phyloP scores from a whole-genome alignment of 768 basidiomycete genomes.

The Russula earlei region DNA sequence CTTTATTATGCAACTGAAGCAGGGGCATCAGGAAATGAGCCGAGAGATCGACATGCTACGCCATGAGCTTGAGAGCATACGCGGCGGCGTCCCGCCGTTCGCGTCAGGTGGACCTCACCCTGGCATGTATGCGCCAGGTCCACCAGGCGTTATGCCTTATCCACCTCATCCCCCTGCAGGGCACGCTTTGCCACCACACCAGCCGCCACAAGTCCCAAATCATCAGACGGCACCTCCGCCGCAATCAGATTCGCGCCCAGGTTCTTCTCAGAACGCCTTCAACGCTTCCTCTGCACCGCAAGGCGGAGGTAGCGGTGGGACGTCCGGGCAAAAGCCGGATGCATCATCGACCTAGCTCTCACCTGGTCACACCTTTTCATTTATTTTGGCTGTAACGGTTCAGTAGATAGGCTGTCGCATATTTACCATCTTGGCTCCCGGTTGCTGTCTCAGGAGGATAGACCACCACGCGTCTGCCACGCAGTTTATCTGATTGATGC shows the following conservation, averaged over 20 bases:
- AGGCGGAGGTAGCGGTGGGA: slow-evolving; percentile 22
- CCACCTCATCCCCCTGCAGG: slow-evolving; percentile 35
- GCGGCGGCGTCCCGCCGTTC: slow-evolving; percentile 46
- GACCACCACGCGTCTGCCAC: slow-evolving; percentile 11
- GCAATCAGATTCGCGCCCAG: slow-evolving; percentile 30
- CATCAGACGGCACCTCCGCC: slow-evolving; percentile 25
- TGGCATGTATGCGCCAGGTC: slow-evolving; percentile 26
- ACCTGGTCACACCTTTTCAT: slow-evolving; percentile 6
- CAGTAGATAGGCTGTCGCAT: slow-evolving; percentile 13
- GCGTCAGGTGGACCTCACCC: slow-evolving; percentile 35
- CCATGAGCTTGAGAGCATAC: slow-evolving; percentile 58
- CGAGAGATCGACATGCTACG: slow-evolving; percentile 72
- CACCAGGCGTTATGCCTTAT: slow-evolving; percentile 32
- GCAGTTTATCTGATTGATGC: slow-evolving; percentile 12
- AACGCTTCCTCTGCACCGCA: slow-evolving; percentile 33
- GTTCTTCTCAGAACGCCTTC: slow-evolving; percentile 53
- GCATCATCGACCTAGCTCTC: slow-evolving; percentile 20
- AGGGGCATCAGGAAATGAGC: slow-evolving; percentile 63
- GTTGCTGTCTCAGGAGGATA: background rate
- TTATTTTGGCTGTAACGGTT: slow-evolving; percentile 18
- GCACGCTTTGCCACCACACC: slow-evolving; percentile 37
- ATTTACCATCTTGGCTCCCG: slow-evolving; percentile 11
- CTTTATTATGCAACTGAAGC: slow-evolving; percentile 73
- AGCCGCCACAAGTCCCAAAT: slow-evolving; percentile 28
- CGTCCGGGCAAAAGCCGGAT: slow-evolving; percentile 20